Evolutionary conservation across 2,329 filamentous ascomycete species (phyloP), one percentile per base, ranked within the genome.

Genomic region (Hypoxylon sp.): DNA sequence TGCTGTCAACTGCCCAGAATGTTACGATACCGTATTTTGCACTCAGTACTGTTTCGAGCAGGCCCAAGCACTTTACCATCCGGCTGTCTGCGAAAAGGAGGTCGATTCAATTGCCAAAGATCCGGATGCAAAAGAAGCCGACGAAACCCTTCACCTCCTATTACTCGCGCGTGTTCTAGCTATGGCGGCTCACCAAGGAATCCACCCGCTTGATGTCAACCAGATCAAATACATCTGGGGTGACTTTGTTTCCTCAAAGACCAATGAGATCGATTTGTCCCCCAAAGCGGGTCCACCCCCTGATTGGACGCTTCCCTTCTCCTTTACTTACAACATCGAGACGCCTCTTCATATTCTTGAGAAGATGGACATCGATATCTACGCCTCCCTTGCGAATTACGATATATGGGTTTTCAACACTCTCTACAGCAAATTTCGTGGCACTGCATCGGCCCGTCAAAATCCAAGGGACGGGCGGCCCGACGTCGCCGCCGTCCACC

Each of bases 401-500:
- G 92, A 94, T 74, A 81, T 92, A 5, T 96, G 93, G 93, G 87
- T 98, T 14, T 87, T 97, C 76, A 97, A 98, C 80, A 97, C 94
- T 0, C 85, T 98, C 4, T 97, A 95, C 79, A 90, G 92, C 71
- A 98, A 98, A 79, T 97, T 98, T 79, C 89, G 96, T 24, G 96
- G 94, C 58, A 97, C 94, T 0, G 96, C 96, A 0, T 97, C 94
- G 1, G 95, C 94, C 3, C 88, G 93, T 42, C 91, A 96, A 73
- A 94, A 88, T 69, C 86, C 86, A 0, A 87, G 88, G 73, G 92
- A 95, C 70, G 93, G 94, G 2, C 89, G 93, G 9, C 95, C 96
- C 0, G 96, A 98, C 75, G 92, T 97, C 3, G 94, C 93, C 29
- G 95, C 95, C 29, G 94, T 98, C 29, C 94, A 98, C 81, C 94